These are phyloP conservation scores for Sporothrix brasiliensis DNA, from an alignment of 2,329 filamentous ascomycete genomes.

Conservation along the genomic window DNA sequence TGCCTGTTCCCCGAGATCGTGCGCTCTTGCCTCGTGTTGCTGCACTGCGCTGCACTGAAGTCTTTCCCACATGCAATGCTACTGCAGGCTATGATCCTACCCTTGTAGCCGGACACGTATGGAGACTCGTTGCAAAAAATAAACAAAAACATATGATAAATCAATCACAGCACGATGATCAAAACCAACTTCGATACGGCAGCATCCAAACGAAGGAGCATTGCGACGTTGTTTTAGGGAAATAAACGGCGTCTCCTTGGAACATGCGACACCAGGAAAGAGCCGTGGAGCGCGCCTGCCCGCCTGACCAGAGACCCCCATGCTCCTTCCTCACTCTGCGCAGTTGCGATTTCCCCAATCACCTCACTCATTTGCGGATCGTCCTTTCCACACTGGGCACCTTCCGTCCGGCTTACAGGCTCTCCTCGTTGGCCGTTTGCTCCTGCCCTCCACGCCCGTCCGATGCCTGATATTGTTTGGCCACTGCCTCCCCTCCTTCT, in stretches of 20 bases:
- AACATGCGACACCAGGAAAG: not conserved
- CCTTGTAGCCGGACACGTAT: conserved; percentile 13
- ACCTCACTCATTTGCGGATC: conserved; percentile 10
- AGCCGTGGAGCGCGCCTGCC: conserved; percentile 16
- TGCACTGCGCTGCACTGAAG: not conserved
- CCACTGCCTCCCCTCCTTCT: conserved; percentile 1
- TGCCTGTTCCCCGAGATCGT: not conserved
- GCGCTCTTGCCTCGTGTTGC: conserved; percentile 11
- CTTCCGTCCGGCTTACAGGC: not conserved
- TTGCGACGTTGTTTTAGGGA: too few relatives aligned
- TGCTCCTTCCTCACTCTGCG: conserved; percentile 11
- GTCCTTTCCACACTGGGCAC: conserved; percentile 5
- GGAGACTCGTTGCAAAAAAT: not conserved
- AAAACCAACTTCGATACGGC: not conserved
- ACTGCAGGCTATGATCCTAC: not conserved
- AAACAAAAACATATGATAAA: not conserved
- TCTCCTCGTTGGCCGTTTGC: conserved; percentile 16
- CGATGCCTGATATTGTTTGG: not conserved
- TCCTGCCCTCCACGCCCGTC: conserved; percentile 1
- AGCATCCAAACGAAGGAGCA: not conserved
- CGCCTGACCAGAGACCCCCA: conserved; percentile 17
- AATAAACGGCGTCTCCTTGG: too few relatives aligned
- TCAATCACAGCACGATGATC: not conserved
- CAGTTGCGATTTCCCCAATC: not conserved
- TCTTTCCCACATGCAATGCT: conserved; percentile 12